Evolutionary conservation across 2,329 filamentous ascomycete species (phyloP).

Genomic region (Camillea tinctor): DNA sequence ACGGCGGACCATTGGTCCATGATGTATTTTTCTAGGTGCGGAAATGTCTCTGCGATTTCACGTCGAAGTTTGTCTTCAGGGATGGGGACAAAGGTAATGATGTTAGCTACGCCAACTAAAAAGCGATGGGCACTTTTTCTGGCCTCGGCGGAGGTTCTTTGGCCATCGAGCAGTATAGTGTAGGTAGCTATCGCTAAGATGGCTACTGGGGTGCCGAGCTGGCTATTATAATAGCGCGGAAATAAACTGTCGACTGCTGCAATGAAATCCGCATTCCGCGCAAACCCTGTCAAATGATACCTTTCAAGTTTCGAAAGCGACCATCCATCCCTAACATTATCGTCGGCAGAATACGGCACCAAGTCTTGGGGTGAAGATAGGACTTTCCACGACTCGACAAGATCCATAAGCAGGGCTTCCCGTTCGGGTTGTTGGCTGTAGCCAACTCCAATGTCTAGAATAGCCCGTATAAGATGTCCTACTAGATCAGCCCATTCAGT

Average conservation of each 20-base stretch:
- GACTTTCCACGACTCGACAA: constrained; percentile 42
- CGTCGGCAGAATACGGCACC: constrained; percentile 7
- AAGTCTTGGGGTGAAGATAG: constrained; percentile 33
- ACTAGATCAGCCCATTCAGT: constrained; percentile 35
- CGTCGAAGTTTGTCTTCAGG: constrained; percentile 14
- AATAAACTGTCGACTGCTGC: constrained; percentile 36
- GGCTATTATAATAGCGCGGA: constrained; percentile 28
- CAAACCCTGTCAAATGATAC: constrained; percentile 16
- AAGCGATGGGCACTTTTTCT: constrained; percentile 25
- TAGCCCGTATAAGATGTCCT: constrained; percentile 33
- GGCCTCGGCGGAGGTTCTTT: constrained; percentile 18
- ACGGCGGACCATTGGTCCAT: constrained; percentile 29
- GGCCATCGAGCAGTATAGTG: constrained; percentile 36
- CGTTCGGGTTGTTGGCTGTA: constrained; percentile 30
- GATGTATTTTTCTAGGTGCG: constrained; percentile 24
- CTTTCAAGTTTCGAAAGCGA: constrained; percentile 30
- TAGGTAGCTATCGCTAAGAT: constrained; percentile 40
- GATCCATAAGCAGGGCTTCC: constrained; percentile 36
- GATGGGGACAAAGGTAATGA: constrained; percentile 24
- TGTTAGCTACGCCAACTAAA: constrained; percentile 23
- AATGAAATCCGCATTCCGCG: constrained; percentile 22
- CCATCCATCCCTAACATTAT: constrained; percentile 26
- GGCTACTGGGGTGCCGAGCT: constrained; percentile 27
- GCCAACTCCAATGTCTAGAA: constrained; percentile 28
- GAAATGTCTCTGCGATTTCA: constrained; percentile 17